Evolutionary conservation across 2,329 filamentous ascomycete species (phyloP), one percentile per base, ranked within the genome.

Genomic region (Microsporum audouinii): DNA sequence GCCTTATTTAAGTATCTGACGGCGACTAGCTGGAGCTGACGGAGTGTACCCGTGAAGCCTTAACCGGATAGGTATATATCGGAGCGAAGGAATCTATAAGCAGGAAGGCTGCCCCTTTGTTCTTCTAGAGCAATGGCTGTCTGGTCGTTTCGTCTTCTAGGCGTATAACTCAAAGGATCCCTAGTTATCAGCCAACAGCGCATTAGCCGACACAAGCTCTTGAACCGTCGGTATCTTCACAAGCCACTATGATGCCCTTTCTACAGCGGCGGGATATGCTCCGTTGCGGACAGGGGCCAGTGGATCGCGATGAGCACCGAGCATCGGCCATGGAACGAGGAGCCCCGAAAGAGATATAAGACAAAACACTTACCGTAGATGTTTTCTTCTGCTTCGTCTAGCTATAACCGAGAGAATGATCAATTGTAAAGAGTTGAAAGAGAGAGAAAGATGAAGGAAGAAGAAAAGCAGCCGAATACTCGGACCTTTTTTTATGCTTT

Each of bases 21-120:
- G 14, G 47, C 51, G 59, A 34, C 45, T 60, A 55, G 45, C 14
- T 55, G 34, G 55, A 57, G 34, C 55, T 38, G 49, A 53, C 49
- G 49, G 49, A 53, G 12, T 27, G 33, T 27, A 53, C 27, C 49
- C 49, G 49, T 53, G 6, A 27, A 10, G 12, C 12, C 49, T 53
- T 53, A n/a, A 6, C 39, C 17, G 39, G 31, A 31, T 53, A 29
- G 14, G 49, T 53, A 34, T 53, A 53, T 53, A 33, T 33, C 33
- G 49, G 27, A n/a, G 29, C 27, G 49, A 34, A 33, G 31, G 7
- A 14, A 33, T 33, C 5, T n/a, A 33, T 12, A 3, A n/a, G 49
- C 17, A 29, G 27, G 27, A 29, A 53, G 49, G 49, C 6, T 29
- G 29, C 29, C n/a, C n/a, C 39, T 43, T 43, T 7, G 17, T 23